Base-by-base conservation (phyloP, 495 filamentous ascomycete genomes). In the Penicillium argentinense region DNA sequence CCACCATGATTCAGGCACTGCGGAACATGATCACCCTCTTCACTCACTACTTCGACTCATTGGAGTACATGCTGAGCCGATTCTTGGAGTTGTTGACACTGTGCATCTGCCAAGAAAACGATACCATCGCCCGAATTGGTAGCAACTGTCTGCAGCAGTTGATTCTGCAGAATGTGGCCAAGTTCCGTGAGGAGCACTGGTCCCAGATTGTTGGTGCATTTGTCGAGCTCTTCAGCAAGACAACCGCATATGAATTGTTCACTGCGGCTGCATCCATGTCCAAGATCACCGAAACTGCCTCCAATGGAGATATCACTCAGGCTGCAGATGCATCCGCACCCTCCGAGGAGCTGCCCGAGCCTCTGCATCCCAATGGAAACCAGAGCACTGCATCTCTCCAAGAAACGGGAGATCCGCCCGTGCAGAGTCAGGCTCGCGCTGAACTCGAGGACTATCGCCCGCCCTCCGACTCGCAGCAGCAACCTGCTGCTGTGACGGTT, bases 41-140 rank as follows among this genome's bases (percentile, higher is more conserved):
- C 61, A 99, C 93, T 0, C 93, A 99, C 65, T 97, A 97, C 67
- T 99, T 97, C 54, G 89, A 95, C 45, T 79, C 89, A 0, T 71
- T 99, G 19, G 89, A 97, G 63, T 92, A 95, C 62, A 97, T 99
- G 95, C 78, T 99, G 14, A 89, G 96, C 58, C 76, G 92, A 19
- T 96, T 97, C 60, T 73, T 99, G 27, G 91, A 97, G 57, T 81
- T 99, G 8, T 71, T 99, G 1, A 89, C 89, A 3, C 78, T 97
- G 13, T 99, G 93, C 60, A 99, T 99, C 40, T 97, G 92, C 63
- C 93, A 99, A 62, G 93, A 99, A 62, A 99, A 97, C 59, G 93
- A 99, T 62, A 99, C 95, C 0, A 95, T 99, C 42, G 93, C 93
- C 5, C 80, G 95, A 30, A 99, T 99, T 57, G 93, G 93, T 40